A percentile compares a stretch with the other conserved stretches of the same genome.
These are phyloP conservation scores for Beauveria sp. DNA, from an alignment of 2,329 filamentous ascomycete genomes.

Conservation along the genomic window DNA sequence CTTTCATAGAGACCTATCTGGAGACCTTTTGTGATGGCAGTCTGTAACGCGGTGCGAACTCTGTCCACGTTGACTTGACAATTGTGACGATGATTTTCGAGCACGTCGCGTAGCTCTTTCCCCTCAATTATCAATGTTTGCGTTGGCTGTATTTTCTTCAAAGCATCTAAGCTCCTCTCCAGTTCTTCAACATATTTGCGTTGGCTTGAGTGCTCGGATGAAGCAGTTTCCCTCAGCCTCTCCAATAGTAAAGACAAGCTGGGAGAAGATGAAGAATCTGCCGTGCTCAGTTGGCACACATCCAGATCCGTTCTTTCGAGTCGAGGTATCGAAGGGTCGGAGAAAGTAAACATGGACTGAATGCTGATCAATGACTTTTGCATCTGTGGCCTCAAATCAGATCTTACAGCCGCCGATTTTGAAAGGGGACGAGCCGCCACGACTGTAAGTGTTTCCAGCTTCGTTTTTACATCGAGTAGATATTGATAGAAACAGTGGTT, in stretches of 20 bases:
- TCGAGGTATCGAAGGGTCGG: neutral
- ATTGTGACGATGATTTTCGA: neutral
- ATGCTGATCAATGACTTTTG: neutral
- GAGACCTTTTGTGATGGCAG: neutral
- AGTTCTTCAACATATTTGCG: neutral
- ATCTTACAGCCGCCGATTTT: neutral
- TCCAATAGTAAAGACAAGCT: neutral
- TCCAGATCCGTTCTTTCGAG: neutral
- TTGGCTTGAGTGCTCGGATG: neutral
- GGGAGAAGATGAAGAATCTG: neutral
- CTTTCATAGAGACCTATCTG: neutral
- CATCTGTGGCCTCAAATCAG: neutral
- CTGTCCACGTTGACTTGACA: neutral
- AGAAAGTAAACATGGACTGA: neutral
- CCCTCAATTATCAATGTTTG: neutral
- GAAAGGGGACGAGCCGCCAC: neutral
- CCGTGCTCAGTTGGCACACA: neutral
- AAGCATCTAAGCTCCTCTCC: neutral
- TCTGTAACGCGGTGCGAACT: neutral
- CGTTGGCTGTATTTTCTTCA: neutral
- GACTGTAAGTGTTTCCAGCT: neutral
- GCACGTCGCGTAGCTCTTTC: neutral
- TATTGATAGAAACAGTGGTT: neutral
- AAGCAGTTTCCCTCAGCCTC: neutral
- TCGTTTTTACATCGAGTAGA: neutral